Conservation (phyloP, 139 green algal genomes). For the Tetraselmis chui region DNA sequence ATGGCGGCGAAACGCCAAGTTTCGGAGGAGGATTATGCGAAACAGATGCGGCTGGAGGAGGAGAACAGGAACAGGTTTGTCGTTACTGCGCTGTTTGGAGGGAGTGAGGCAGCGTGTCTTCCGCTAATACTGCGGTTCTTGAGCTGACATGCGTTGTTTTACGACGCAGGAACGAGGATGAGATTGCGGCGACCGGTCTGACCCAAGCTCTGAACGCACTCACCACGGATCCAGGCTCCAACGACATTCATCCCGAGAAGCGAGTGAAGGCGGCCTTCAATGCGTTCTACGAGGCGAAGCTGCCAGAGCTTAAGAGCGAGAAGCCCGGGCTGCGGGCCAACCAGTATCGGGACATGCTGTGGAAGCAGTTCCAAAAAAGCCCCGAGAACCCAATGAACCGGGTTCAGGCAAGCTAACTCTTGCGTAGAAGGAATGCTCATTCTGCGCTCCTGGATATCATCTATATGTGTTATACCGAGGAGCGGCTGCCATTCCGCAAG, state of each 20-base stretch:
- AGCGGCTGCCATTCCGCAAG: no score
- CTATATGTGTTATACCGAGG: no score
- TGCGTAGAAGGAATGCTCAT: no score
- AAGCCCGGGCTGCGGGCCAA: slow-evolving; percentile 58
- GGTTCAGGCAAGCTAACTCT: no score
- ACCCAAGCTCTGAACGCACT: slow-evolving; percentile 51
- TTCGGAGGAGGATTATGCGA: slow-evolving; percentile 30
- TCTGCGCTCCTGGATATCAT: no score
- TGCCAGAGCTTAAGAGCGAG: slow-evolving; percentile 53
- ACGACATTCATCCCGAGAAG: slow-evolving; percentile 69
- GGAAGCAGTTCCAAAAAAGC: slow-evolving; percentile 56
- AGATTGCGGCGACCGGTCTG: slow-evolving; percentile 33
- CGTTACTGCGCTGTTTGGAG: not conserved
- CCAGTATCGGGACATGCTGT: slow-evolving; percentile 63
- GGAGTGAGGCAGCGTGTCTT: no score
- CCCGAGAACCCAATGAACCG: slow-evolving; percentile 53
- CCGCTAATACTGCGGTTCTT: no score
- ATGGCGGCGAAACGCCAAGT: slow-evolving; percentile 30
- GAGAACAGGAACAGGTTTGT: slow-evolving; percentile 45
- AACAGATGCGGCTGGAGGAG: slow-evolving; percentile 15
- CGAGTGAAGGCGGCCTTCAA: slow-evolving; percentile 61
- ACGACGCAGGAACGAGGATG: slow-evolving; percentile 21
- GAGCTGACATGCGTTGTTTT: no score
- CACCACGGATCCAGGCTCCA: slow-evolving; percentile 29
- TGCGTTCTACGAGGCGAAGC: slow-evolving; percentile 49